phyloP scores from a whole-genome alignment of 345 rosid species.

The Syzygium jambos region DNA sequence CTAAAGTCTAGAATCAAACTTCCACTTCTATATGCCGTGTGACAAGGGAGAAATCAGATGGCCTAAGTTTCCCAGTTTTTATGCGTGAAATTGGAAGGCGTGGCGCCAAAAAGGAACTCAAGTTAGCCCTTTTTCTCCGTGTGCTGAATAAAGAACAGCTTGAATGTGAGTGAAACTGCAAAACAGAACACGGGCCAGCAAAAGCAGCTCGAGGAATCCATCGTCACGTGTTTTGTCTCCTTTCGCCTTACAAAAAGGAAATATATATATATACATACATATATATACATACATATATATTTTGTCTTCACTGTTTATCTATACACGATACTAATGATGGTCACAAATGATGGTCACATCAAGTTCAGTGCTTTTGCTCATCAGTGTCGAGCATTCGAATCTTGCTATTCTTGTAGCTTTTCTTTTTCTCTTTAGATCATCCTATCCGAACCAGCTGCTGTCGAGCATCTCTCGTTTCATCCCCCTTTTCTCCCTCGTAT shows the following conservation, averaged over 20 bases:
- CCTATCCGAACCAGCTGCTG: not conserved
- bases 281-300: not conserved
- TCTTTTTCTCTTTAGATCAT: rapidly evolving
- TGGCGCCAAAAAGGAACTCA: not conserved
- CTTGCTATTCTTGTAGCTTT: not conserved
- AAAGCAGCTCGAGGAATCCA: not conserved
- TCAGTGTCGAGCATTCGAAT: not conserved
- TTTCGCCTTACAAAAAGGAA: not conserved
- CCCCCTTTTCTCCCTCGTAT: not conserved
- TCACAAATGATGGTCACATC: not conserved
- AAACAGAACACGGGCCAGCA: not conserved
- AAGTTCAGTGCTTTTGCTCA: not conserved
- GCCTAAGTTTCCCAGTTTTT: not conserved
- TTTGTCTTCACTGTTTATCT: not conserved
- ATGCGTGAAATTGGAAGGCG: not conserved
- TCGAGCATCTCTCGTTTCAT: not conserved
- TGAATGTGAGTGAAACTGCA: not conserved
- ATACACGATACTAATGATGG: not conserved
- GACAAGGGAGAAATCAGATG: not conserved
- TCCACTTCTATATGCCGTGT: not conserved
- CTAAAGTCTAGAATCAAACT: not conserved
- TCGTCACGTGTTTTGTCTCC: not conserved
- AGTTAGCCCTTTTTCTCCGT: not conserved
- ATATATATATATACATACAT: not conserved
- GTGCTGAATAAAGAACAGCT: not conserved